These are phyloP conservation scores for Teratosphaeria gauchensis DNA, from an alignment of 2,329 filamentous ascomycete genomes.

Conservation along the genomic window DNA sequence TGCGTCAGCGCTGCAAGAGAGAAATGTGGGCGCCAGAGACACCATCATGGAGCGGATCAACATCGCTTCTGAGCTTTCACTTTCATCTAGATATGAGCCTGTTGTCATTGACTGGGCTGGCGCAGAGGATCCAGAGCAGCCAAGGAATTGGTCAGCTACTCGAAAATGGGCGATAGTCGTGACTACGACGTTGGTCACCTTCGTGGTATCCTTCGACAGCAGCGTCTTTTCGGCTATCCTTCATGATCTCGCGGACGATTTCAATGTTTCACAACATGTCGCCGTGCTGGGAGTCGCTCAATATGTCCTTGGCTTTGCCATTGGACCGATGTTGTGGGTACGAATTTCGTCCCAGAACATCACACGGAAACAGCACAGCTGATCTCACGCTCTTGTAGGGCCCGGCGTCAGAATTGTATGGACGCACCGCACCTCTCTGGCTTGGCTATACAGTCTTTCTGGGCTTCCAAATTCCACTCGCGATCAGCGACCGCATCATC, in stretches of 20 bases:
- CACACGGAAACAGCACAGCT: neutral
- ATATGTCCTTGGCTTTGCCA: slow-evolving; percentile 30
- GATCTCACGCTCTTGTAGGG: neutral
- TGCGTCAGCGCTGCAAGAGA: too few relatives aligned
- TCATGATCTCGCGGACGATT: slow-evolving; percentile 30
- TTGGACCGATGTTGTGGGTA: slow-evolving; percentile 25
- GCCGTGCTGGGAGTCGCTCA: slow-evolving; percentile 42
- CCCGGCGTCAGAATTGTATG: neutral
- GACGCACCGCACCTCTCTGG: neutral
- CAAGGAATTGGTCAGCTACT: neutral
- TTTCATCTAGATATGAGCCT: neutral
- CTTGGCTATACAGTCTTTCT: neutral
- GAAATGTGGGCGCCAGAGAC: too few relatives aligned
- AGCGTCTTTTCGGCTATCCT: slow-evolving; percentile 38
- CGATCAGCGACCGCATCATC: neutral
- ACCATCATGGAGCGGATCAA: too few relatives aligned
- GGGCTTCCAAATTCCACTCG: neutral
- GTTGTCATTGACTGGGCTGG: neutral
- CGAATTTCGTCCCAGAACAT: neutral
- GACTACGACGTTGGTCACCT: neutral
- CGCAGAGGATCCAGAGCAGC: neutral
- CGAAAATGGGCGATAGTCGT: neutral
- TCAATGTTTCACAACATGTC: slow-evolving; percentile 37
- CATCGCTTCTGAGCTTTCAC: neutral
- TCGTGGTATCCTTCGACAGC: slow-evolving; percentile 38